Percentiles rank a stretch among this genome's conserved stretches.
phyloP scores from a whole-genome alignment of 2,329 filamentous ascomycete genomes.

The Neonectria punicea region DNA sequence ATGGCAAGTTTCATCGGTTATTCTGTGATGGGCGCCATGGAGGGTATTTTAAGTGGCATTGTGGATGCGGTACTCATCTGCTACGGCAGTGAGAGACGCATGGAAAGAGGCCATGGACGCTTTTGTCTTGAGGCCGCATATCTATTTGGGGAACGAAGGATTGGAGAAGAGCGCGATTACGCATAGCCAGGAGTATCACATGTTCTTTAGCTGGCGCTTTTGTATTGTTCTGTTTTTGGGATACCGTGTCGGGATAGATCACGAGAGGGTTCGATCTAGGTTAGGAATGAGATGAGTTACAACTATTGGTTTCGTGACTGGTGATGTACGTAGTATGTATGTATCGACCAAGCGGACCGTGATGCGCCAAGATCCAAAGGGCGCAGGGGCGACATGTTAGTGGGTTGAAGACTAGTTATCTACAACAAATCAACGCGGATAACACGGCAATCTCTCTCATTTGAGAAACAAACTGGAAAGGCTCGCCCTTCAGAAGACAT shows the following conservation, averaged over 20 bases:
- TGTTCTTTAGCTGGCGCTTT: constrained; percentile 18
- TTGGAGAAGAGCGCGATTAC: constrained; percentile 43
- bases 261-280: neutral
- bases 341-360: neutral
- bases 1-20: constrained; percentile 96
- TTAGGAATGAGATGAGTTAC: neutral
- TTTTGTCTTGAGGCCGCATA: constrained; percentile 94
- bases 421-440: neutral
- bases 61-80: constrained; percentile 91
- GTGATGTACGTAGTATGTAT: neutral
- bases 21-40: constrained; percentile 90
- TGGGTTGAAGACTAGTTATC: neutral
- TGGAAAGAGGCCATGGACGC: constrained; percentile 72
- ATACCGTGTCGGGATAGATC: constrained; percentile 35
- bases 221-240: constrained; percentile 17
- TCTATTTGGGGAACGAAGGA: constrained; percentile 78
- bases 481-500: neutral
- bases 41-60: constrained; percentile 86
- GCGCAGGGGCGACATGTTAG: neutral
- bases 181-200: constrained; percentile 31
- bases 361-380: constrained; percentile 3
- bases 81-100: constrained; percentile 88
- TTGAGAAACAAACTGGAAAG: neutral
- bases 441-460: neutral
- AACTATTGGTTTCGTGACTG: neutral